phyloP scores from a whole-genome alignment of 192 early-diverging fungal genomes.

The Coemansia sp. region DNA sequence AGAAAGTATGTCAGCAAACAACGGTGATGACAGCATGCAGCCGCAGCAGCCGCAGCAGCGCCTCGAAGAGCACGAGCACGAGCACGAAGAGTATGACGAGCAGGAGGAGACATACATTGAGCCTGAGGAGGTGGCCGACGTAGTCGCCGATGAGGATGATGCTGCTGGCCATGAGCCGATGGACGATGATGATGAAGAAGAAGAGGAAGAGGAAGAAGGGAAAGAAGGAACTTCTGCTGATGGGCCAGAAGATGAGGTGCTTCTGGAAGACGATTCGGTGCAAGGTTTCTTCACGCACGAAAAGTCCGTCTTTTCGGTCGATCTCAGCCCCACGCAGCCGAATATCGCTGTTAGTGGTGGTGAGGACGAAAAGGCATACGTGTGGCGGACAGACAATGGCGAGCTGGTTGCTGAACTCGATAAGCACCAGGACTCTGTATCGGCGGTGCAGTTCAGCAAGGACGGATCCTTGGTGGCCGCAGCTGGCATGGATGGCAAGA shows the following conservation, averaged over 20 bases:
- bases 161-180: constrained; percentile 40
- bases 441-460: constrained; percentile 74
- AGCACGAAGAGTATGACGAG: constrained; percentile 54
- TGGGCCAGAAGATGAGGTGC: constrained; percentile 15
- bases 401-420: constrained; percentile 66
- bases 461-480: constrained; percentile 85
- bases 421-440: constrained; percentile 87
- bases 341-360: constrained; percentile 79
- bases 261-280: constrained; percentile 76
- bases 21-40: constrained; percentile 52
- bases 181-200: constrained; percentile 57
- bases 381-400: constrained; percentile 87
- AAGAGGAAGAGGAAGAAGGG: constrained; percentile 53
- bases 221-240: not conserved
- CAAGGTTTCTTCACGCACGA: constrained; percentile 90
- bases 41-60: constrained; percentile 54
- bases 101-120: constrained; percentile 49
- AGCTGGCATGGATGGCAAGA: constrained; percentile 95
- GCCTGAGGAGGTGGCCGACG: constrained; percentile 31
- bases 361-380: constrained; percentile 87
- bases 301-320: constrained; percentile 79
- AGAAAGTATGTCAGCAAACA: constrained; percentile 26
- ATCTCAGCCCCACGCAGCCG: constrained; percentile 72
- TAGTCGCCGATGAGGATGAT: constrained; percentile 21
- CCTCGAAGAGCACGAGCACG: constrained; percentile 43